Base-by-base conservation (phyloP, 2,329 filamentous ascomycete genomes). In the Sporothrix inflata region DNA sequence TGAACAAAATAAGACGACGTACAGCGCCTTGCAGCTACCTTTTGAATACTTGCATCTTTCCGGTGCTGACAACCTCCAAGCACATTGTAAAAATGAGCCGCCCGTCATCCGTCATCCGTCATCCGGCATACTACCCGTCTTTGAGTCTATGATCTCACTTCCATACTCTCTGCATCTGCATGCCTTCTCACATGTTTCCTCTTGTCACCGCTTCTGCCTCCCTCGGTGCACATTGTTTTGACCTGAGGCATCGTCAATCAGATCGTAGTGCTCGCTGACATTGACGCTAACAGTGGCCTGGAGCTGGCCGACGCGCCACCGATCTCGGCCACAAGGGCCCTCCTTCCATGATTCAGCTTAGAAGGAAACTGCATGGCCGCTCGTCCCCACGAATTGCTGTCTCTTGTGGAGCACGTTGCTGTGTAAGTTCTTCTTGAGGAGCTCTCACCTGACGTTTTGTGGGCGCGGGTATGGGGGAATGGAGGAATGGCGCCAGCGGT, bases 321-420 rank as follows among this genome's bases (percentile, higher is more conserved):
- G 60, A 45, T 45, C 38, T 45, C 60, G 34, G 38, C 21, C 60
- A 45, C 21, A 63, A 16, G 11, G n/a, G 21, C 3, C 30, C n/a
- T n/a, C 4, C n/a, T 42, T 63, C 34, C 57, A 24, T 63, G 57
- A 24, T 63, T 40, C 57, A 63, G 57, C 57, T 63, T 21, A 14
- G 12, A 24, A 3, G 21, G 49, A n/a, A 12, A 61, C 5, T 30
- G 51, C 12, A 27, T n/a, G 16, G 30, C 57, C 19, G 34, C n/a
- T 24, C 11, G n/a, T 24, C 27, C 55, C 38, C 38, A 45, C 60
- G 60, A 63, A 24, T 40, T 19, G n/a, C 30, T 24, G 57, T 42
- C 9, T 21, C 14, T 9, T 21, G 38, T 63, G 60, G 60, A 65
- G 38, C 60, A 65, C 38, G 38, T 27, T 42, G 19, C 57, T 27